A percentile compares a stretch with the other conserved stretches of the same genome.
Evolutionary conservation across 2,329 filamentous ascomycete species (phyloP).

Genomic region (Zymoseptoria ardabiliae): DNA sequence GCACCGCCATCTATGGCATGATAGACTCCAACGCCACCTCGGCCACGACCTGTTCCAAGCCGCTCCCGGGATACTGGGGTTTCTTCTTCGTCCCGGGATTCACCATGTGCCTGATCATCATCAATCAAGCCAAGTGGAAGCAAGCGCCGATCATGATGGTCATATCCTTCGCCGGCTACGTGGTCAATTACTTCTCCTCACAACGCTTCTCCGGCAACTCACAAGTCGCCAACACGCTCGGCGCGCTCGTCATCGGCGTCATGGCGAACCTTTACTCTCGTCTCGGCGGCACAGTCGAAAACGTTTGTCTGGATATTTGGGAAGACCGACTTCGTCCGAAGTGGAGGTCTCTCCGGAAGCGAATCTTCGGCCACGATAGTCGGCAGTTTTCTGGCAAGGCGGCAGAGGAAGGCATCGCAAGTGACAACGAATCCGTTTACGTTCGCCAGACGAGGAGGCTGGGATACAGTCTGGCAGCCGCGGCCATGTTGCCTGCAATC

Average conservation of each 20-base stretch:
- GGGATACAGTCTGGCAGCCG: constrained; percentile 73
- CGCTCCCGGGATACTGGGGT: constrained; percentile 46
- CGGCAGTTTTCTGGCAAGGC: constrained; percentile 16
- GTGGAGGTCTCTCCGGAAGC: constrained; percentile 22
- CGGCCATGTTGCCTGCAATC: constrained; percentile 78
- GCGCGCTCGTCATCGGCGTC: constrained; percentile 68
- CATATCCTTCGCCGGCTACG: constrained; percentile 67
- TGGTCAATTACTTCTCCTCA: constrained; percentile 66
- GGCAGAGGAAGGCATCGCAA: constrained; percentile 24
- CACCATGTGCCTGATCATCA: constrained; percentile 64
- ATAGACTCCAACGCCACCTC: constrained; percentile 42
- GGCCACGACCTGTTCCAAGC: constrained; percentile 31
- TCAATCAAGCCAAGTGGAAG: constrained; percentile 75
- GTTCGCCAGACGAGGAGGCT: constrained; percentile 37
- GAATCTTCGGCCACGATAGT: constrained; percentile 23
- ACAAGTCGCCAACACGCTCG: constrained; percentile 70
- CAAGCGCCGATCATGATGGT: constrained; percentile 69
- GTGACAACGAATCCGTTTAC: constrained; percentile 25
- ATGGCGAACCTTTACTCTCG: constrained; percentile 73
- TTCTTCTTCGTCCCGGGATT: constrained; percentile 71
- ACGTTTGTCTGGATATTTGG: constrained; percentile 49
- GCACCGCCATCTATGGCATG: constrained; percentile 43
- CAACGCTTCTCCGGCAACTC: constrained; percentile 60
- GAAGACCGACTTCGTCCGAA: constrained; percentile 41
- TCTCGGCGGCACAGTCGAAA: constrained; percentile 52